Evolutionary conservation across 345 rosid genomes (phyloP).

Genomic region (Acer negundo): DNA sequence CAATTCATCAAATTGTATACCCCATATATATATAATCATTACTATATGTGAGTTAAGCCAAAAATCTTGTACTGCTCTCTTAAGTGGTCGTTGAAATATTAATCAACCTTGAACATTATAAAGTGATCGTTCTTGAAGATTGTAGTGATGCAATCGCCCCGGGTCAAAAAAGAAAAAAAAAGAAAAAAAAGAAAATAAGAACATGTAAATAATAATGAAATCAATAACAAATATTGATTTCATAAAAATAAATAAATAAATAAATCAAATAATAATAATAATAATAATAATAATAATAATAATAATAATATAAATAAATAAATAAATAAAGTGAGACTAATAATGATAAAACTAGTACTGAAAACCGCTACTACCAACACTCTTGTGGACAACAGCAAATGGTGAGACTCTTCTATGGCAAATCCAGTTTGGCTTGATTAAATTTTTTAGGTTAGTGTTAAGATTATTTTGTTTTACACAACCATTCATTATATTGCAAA

Average conservation of each 20-base stretch:
- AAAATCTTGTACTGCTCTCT: background rate
- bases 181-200: too few relatives aligned
- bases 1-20: background rate
- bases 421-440: background rate
- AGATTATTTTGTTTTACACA: background rate
- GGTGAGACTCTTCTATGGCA: background rate
- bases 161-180: too few relatives aligned
- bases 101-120: background rate
- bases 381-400: background rate
- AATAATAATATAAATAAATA: too few relatives aligned
- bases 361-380: too few relatives aligned
- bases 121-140: too few relatives aligned
- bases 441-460: background rate
- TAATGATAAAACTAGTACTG: too few relatives aligned
- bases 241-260: background rate
- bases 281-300: too few relatives aligned
- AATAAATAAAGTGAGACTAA: too few relatives aligned
- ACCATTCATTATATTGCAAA: too few relatives aligned
- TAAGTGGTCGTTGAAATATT: background rate
- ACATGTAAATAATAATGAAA: background rate
- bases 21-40: constrained; percentile 3
- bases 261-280: too few relatives aligned
- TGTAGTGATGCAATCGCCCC: too few relatives aligned
- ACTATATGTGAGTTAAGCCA: background rate
- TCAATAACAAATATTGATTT: background rate